These are phyloP conservation scores for Metschnikowia gelsemii DNA, from an alignment of 805 yeast species.

Conservation along the genomic window DNA sequence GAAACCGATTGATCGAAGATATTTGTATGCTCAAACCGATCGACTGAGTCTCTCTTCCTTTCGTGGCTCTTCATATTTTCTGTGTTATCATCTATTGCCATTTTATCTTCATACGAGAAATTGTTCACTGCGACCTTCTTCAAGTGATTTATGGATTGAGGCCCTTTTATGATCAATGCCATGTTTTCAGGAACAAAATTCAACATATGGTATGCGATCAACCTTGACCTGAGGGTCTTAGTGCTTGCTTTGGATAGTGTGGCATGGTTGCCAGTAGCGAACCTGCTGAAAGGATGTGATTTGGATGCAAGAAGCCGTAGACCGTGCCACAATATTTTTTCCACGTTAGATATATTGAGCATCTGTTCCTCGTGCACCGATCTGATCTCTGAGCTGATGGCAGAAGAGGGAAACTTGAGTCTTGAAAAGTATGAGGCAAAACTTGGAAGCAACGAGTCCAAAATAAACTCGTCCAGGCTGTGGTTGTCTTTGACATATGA, in stretches of 20 bases:
- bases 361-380: conserved; percentile 69
- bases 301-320: conserved; percentile 48
- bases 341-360: conserved; percentile 44
- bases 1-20: background rate
- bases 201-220: conserved; percentile 40
- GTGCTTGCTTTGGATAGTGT: conserved; percentile 29
- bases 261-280: conserved; percentile 62
- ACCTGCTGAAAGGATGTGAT: conserved; percentile 55
- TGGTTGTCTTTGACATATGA: conserved; percentile 27
- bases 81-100: background rate
- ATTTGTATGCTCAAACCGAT: no score
- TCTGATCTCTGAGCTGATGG: conserved; percentile 50
- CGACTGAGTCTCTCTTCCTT: no score
- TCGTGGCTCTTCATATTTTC: no score
- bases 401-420: conserved; percentile 49
- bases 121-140: conserved; percentile 52
- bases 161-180: conserved; percentile 61
- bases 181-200: conserved; percentile 50
- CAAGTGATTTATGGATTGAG: conserved; percentile 60
- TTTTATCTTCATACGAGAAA: background rate
- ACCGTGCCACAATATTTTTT: conserved; percentile 59
- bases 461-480: conserved; percentile 32
- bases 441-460: conserved; percentile 46
- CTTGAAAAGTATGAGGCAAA: conserved; percentile 51
- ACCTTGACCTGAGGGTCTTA: conserved; percentile 35